Conservation (phyloP, 176 grass and related monocot species). For the Avena atlantica region DNA sequence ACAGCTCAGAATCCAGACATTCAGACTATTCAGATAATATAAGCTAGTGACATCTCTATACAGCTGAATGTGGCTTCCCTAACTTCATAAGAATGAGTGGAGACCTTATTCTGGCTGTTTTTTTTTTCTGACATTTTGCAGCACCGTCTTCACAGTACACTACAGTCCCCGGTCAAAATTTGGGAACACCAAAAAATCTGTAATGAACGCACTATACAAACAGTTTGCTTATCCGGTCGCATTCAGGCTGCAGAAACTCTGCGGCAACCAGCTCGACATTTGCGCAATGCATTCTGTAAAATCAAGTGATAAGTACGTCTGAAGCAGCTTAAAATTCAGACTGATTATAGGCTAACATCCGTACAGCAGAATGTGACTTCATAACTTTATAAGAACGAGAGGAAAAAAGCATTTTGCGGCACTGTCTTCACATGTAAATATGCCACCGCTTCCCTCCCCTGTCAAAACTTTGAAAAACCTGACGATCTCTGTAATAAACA, state of each 20-base stretch:
- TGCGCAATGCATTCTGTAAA: neutral
- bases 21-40: no score
- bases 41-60: neutral
- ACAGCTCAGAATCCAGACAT: no score
- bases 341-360: neutral
- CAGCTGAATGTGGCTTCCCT: neutral
- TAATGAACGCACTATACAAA: no score
- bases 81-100: constrained; percentile 17
- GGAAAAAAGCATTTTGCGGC: neutral
- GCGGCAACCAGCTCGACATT: neutral
- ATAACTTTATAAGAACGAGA: constrained; percentile 16
- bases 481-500: no score
- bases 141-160: no score
- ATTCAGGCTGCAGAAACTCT: neutral
- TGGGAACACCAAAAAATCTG: no score
- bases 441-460: neutral
- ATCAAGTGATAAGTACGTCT: neutral
- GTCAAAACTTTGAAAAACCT: no score
- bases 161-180: no score
- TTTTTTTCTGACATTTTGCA: no score
- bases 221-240: no score
- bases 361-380: neutral
- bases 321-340: neutral
- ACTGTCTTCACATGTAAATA: constrained; percentile 11
- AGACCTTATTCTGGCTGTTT: neutral